Percentiles rank a stretch among this genome's conserved stretches.
Conservation (phyloP, 129 eudicot genomes). For the Ambrosia artemisiifolia region DNA sequence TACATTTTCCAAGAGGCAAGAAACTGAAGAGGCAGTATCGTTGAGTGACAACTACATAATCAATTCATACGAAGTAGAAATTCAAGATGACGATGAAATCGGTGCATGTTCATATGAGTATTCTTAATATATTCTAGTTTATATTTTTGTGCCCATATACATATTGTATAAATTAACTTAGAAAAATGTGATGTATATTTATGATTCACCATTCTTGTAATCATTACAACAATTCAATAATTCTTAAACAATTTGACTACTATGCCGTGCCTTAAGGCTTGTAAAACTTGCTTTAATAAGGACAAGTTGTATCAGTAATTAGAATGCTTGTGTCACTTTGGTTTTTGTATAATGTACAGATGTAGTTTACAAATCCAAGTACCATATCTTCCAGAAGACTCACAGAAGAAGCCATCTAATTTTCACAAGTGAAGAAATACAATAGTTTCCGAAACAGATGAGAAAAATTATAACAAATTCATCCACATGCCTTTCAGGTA, state of each 20-base stretch:
- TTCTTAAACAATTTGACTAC: background rate
- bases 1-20: slow-evolving; percentile 9
- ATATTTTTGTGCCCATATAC: background rate
- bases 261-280: background rate
- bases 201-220: background rate
- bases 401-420: background rate
- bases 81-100: background rate
- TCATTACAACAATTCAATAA: background rate
- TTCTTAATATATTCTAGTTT: background rate
- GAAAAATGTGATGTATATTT: background rate
- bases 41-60: too few relatives aligned
- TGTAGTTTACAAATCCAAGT: background rate
- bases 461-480: background rate
- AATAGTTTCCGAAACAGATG: background rate
- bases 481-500: background rate
- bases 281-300: background rate
- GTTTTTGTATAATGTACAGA: background rate
- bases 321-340: background rate
- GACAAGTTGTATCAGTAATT: background rate
- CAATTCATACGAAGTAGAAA: background rate
- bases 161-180: background rate
- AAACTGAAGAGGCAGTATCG: background rate
- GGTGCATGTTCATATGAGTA: background rate
- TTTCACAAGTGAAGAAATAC: background rate
- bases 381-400: background rate